Conservation (phyloP, 106 monocot species). For the Dendrobium catenatum region DNA sequence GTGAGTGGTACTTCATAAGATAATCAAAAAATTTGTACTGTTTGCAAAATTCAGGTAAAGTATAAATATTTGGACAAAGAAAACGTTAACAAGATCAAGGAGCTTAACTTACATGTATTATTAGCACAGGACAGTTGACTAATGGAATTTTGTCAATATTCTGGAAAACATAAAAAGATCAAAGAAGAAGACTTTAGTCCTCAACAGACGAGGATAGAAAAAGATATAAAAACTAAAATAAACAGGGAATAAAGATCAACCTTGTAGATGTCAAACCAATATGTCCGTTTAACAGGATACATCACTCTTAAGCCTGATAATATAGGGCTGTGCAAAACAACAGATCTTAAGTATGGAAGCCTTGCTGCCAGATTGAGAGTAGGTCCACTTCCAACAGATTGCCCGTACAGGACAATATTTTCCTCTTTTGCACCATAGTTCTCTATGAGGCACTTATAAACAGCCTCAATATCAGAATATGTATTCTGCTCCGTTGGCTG, state of each 20-base stretch:
- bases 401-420: constrained; percentile 20
- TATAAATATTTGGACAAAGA: not conserved
- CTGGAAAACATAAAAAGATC: not conserved
- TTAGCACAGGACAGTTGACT: constrained; percentile 10
- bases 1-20: not conserved
- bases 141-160: constrained; percentile 7
- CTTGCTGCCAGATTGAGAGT: constrained; percentile 17
- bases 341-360: constrained; percentile 13
- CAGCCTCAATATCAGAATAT: constrained; percentile 28
- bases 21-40: not conserved
- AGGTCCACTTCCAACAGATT: constrained; percentile 28
- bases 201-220: not conserved
- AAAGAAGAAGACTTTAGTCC: not conserved
- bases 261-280: constrained; percentile 30
- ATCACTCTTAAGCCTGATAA: constrained; percentile 26
- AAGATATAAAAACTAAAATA: not conserved
- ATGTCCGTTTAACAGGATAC: constrained; percentile 26
- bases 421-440: constrained; percentile 26
- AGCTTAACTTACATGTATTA: constrained; percentile 9
- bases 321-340: constrained; percentile 24
- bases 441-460: constrained; percentile 18
- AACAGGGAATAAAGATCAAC: not conserved
- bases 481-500: constrained; percentile 25
- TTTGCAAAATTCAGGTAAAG: not conserved
- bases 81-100: not conserved